Evolutionary conservation across 2,329 filamentous ascomycete genomes (phyloP), one percentile per base, ranked within the genome.

Genomic region (Sarocladium oryzae): DNA sequence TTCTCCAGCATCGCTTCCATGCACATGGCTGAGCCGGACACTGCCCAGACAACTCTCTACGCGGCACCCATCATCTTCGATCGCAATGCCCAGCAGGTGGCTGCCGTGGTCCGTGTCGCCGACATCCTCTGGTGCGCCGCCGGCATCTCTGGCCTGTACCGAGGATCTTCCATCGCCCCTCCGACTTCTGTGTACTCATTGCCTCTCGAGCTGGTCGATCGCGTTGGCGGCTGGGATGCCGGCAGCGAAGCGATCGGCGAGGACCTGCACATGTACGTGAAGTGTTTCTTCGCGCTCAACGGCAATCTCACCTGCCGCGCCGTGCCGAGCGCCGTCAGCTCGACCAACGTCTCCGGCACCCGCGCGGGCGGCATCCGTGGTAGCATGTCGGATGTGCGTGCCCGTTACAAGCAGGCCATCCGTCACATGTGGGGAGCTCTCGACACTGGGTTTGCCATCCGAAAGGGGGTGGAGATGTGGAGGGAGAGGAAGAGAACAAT

Each of bases 341-440:
- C 88, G 63, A 86, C 77, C 67, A 88, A 88, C 59, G 82, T 88
- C 49, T 81, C 79, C 46, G 82, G 79, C 38, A 77, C 79, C 32
- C 75, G 76, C 9, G 70, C 66, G 36, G 75, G 77, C 26, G 80
- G 81, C 15, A 52, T 81, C 46, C 61, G 66, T 16, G 82, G 82
- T 41, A 69, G 79, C 53, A 63, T 76, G 45, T 71, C 74, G 37
- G 84, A 86, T 55, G 73, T 85, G 58, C 64, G 70, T 33, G 85
- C 85, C 20, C 81, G 85, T 20, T 88, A 88, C 63, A 83, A 81
- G 64, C 85, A 89, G 67, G 85, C 84, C 41, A 67, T 87, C 51
- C 77, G 85, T 55, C 85, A 88, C 67, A 88, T 88, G 85, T 88
- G 85, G 85, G 85, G 85, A 58, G 78, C 82, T 53, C 69, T 88